A percentile compares a stretch with the other conserved stretches of the same genome.
phyloP scores from a whole-genome alignment of 2,329 filamentous ascomycete genomes.

The Aspergillus nomiae region DNA sequence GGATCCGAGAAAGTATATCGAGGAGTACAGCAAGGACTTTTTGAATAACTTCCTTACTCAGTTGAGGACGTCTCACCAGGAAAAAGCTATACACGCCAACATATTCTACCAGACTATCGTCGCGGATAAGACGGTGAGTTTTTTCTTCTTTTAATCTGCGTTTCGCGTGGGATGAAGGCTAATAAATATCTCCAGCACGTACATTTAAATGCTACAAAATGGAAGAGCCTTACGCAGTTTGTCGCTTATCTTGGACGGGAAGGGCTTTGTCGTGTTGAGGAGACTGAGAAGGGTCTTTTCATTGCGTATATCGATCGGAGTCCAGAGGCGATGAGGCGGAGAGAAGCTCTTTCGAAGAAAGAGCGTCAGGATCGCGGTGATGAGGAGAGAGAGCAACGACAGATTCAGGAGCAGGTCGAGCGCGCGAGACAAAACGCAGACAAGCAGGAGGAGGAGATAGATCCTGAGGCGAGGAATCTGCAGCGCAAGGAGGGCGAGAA shows the following conservation, averaged over 20 bases:
- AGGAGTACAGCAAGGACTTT: conserved; percentile 81
- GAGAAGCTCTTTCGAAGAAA: conserved; percentile 79
- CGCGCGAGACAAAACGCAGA: conserved; percentile 67
- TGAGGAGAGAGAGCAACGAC: conserved; percentile 81
- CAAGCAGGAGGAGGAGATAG: conserved; percentile 45
- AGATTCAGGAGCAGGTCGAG: conserved; percentile 82
- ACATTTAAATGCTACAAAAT: conserved; percentile 92
- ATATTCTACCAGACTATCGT: conserved; percentile 97
- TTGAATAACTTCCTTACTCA: conserved; percentile 75
- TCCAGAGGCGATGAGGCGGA: conserved; percentile 76
- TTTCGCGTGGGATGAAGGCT: background rate
- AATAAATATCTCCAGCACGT: conserved; percentile 57
- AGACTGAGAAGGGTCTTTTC: conserved; percentile 79
- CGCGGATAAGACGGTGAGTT: conserved; percentile 65
- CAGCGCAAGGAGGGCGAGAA: conserved; percentile 72
- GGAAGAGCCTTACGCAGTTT: conserved; percentile 86
- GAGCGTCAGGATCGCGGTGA: conserved; percentile 88
- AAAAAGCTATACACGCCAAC: conserved; percentile 87
- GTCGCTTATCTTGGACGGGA: conserved; percentile 83
- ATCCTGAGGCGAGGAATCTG: conserved; percentile 43
- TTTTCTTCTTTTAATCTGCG: background rate
- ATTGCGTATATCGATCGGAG: conserved; percentile 91
- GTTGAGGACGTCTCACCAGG: conserved; percentile 80
- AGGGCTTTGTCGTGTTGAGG: conserved; percentile 86
- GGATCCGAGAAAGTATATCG: conserved; percentile 80